Percentiles rank a stretch among this genome's conserved stretches.
phyloP scores from a whole-genome alignment of 805 yeast genomes.

The Candida boidinii region DNA sequence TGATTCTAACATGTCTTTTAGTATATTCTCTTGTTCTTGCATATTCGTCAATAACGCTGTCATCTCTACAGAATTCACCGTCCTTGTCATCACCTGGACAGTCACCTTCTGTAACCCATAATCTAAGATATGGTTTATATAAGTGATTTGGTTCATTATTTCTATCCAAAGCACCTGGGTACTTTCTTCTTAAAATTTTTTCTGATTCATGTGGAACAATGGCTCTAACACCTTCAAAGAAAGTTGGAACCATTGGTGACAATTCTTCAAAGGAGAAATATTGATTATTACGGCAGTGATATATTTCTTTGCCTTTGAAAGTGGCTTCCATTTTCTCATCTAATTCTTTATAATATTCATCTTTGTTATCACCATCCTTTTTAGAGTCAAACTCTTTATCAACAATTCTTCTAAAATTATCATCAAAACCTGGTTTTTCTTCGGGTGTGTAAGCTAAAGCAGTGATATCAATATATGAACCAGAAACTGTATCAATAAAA shows the following conservation, averaged over 20 bases:
- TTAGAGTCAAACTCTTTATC: conserved; percentile 13
- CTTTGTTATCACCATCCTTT: conserved; percentile 8
- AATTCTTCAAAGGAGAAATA: conserved; percentile 35
- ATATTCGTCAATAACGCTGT: conserved; percentile 22
- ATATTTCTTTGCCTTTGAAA: conserved; percentile 20
- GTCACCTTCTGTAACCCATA: conserved; percentile 39
- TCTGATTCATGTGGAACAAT: conserved; percentile 41
- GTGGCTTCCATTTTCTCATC: conserved; percentile 9
- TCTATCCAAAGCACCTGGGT: conserved; percentile 27
- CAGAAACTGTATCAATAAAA: conserved; percentile 56
- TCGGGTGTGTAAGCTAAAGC: conserved; percentile 38
- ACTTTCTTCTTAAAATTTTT: conserved; percentile 39
- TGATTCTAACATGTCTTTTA: conserved; percentile 12
- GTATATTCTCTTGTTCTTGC: conserved; percentile 21
- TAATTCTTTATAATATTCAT: conserved; percentile 10
- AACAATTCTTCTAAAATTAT: conserved; percentile 9
- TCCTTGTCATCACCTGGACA: conserved; percentile 18
- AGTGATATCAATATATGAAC: conserved; percentile 60
- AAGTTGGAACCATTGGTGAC: conserved; percentile 39
- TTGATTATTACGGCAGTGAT: conserved; percentile 50
- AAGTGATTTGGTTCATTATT: conserved; percentile 31
- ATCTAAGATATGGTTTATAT: conserved; percentile 42
- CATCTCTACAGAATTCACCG: conserved; percentile 22
- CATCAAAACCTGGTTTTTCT: conserved; percentile 14
- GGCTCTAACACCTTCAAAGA: conserved; percentile 47